phyloP scores from a whole-genome alignment of 352 stramenopile species.

The Pythium brachiatum region DNA sequence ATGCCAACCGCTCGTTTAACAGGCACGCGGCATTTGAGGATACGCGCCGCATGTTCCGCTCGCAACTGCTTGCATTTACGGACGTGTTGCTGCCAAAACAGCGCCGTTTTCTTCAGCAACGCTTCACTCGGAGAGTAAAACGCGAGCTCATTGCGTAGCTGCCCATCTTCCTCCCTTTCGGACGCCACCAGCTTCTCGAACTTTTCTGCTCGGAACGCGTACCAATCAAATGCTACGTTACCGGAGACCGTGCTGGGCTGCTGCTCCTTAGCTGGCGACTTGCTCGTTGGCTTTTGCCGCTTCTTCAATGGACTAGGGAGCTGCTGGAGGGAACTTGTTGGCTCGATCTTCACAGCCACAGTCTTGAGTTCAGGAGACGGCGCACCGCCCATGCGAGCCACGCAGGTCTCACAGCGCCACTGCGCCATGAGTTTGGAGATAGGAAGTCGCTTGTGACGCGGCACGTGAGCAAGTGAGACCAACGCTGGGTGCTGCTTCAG shows the following conservation, averaged over 20 bases:
- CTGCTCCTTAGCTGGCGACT: not conserved
- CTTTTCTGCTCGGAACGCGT: slow-evolving; percentile 29
- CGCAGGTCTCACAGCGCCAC: slow-evolving; percentile 33
- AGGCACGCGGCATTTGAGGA: slow-evolving; percentile 24
- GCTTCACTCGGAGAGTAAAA: slow-evolving; percentile 50
- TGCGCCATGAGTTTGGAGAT: slow-evolving; percentile 19
- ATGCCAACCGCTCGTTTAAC: slow-evolving; percentile 31
- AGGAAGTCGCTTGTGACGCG: slow-evolving; percentile 21
- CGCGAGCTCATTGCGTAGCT: slow-evolving; percentile 29
- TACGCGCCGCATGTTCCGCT: slow-evolving; percentile 13
- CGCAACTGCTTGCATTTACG: slow-evolving; percentile 23
- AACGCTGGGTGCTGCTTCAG: slow-evolving; percentile 59
- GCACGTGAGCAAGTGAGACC: slow-evolving; percentile 5
- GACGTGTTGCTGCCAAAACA: slow-evolving; percentile 41
- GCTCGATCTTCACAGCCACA: not conserved
- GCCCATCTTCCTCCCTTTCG: not conserved
- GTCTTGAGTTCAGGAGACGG: not conserved
- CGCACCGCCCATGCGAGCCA: not conserved
- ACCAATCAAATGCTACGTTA: slow-evolving; percentile 28
- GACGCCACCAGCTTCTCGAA: slow-evolving; percentile 9
- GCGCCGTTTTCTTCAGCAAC: slow-evolving; percentile 45
- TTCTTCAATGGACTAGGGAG: not conserved
- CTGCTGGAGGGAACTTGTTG: not conserved
- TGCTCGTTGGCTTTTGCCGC: not conserved
- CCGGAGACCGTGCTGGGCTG: not conserved